Evolutionary conservation across 371 early-diverging fungal species (phyloP).

Genomic region (Umbelopsis sp.): DNA sequence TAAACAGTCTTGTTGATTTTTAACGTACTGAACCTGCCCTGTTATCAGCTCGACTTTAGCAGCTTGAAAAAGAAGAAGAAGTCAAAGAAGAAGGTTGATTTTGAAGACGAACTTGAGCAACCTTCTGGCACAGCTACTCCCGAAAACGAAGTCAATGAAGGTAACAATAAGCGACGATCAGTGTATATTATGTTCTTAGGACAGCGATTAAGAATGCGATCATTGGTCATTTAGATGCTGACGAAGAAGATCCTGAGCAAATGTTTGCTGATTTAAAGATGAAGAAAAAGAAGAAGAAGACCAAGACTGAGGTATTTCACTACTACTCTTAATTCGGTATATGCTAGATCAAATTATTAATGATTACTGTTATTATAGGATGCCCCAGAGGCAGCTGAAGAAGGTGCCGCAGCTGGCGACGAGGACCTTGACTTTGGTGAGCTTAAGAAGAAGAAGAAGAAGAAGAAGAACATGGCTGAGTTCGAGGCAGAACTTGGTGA

Average conservation of each 20-base stretch:
- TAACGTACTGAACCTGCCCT: neutral
- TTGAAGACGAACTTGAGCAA: constrained; percentile 40
- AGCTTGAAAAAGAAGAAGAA: constrained; percentile 62
- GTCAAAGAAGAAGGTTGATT: constrained; percentile 59
- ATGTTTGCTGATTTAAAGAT: constrained; percentile 88
- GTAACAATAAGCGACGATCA: neutral
- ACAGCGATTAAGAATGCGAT: neutral
- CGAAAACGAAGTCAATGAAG: constrained; percentile 28
- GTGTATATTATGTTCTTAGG: neutral
- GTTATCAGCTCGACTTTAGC: constrained; percentile 49
- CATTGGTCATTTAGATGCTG: constrained; percentile 32
- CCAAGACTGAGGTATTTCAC: constrained; percentile 56
- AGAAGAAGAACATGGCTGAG: constrained; percentile 89
- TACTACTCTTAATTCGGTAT: too few species aligned
- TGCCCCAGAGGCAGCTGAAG: constrained; percentile 51
- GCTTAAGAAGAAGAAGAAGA: constrained; percentile 90
- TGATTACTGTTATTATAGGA: constrained; percentile 29
- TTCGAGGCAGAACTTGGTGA: constrained; percentile 85
- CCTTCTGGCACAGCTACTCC: constrained; percentile 25
- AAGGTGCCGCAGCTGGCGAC: constrained; percentile 49
- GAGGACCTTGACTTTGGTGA: constrained; percentile 81
- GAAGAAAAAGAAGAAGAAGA: constrained; percentile 88
- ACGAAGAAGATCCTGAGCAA: constrained; percentile 69
- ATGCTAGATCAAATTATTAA: too few species aligned
- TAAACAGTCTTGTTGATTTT: neutral